Evolutionary conservation across 2,329 filamentous ascomycete genomes (phyloP), one percentile per base, ranked within the genome.

Genomic region (Cladosporium austrohemisphaericum): DNA sequence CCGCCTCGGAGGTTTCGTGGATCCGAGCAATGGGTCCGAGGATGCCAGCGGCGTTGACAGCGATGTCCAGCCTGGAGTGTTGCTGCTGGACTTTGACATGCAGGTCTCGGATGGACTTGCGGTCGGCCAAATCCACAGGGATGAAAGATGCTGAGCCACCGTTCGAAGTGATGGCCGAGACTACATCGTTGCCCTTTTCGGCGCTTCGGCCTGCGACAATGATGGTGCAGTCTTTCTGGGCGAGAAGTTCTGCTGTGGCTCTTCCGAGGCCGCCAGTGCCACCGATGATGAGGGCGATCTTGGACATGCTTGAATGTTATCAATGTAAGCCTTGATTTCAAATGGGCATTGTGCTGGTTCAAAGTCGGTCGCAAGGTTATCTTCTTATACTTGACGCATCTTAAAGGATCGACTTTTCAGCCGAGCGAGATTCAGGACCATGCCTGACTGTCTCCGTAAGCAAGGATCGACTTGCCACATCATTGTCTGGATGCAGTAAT

Each of bases 11-110:
- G 0, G 66, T 69, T 13, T 63, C 56, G 0, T 64, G 64, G 40
- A 66, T 68, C 0, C 69, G 65, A 1, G 63, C 66, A 5, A 68
- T 69, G 2, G 66, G 67, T 20, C 62, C 54, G 32, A 70, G 67
- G 5, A 72, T 63, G 8, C 71, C 71, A 1, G 71, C 71, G 0
- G 66, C 65, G 45, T 73, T 72, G 45, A 72, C 67, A 6, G 67
- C 64, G 41, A 71, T 71, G 52, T 74, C 70, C 2, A 73, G 54
- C 0, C 69, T 61, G 0, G 69, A 67, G 35, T 71, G 71, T 2
- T 53, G 52, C 2, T 50, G 6, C 5, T 63, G 65, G 0, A 59
- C 60, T 0, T 60, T 68, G 72, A 25, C 25, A 18, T 48, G 44
- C 3, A 48, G 33, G 25, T 40, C 20, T n/a, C 25, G 18, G 10